Evolutionary conservation across 352 stramenopile species (phyloP), one percentile per base, ranked within the genome.

Genomic region (Phytophthora boehmeriae): DNA sequence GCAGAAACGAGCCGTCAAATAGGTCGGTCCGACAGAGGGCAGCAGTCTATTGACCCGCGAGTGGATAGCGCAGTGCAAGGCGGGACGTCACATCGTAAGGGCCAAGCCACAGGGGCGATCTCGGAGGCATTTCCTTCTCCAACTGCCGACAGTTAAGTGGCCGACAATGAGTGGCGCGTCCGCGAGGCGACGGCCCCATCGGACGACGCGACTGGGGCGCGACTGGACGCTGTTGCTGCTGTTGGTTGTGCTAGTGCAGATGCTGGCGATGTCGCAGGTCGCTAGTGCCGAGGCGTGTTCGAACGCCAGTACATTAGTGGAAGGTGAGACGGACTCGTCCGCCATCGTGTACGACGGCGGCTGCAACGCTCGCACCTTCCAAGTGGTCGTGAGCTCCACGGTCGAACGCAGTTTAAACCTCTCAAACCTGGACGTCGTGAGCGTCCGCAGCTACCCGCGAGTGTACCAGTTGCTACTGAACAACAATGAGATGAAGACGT

Each of bases 401-500:
- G 53, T 71, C 13, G 66, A 73, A n/a, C 57, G 66, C n/a, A 78
- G 60, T 35, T 67, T 91, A 22, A 91, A 91, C 66, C 51, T 89
- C n/a, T 89, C 79, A 35, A 79, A 86, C 32, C 61, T 89, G 30
- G 68, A 87, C 46, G 54, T 91, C n/a, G 49, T 55, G 13, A 20
- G 42, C 22, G 75, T 91, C 13, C 36, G 41, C 17, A 78, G 67
- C 59, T 89, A 88, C 38, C 82, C 82, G 42, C 68, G 59, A 19
- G 77, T 88, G 17, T 83, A 84, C 56, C 70, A 70, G 38, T 48
- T 90, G 68, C 44, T 82, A 46, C 69, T 88, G 16, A 76, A 71
- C 49, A 64, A 84, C 58, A 90, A 90, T 61, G 42, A 72, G n/a
- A 68, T 90, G 49, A 61, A 80, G 63, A 79, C 54, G 17, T 88